A percentile compares a stretch with the other conserved stretches of the same genome.
phyloP scores from a whole-genome alignment of 805 yeast genomes.

The Debaryomyces prosopidis region DNA sequence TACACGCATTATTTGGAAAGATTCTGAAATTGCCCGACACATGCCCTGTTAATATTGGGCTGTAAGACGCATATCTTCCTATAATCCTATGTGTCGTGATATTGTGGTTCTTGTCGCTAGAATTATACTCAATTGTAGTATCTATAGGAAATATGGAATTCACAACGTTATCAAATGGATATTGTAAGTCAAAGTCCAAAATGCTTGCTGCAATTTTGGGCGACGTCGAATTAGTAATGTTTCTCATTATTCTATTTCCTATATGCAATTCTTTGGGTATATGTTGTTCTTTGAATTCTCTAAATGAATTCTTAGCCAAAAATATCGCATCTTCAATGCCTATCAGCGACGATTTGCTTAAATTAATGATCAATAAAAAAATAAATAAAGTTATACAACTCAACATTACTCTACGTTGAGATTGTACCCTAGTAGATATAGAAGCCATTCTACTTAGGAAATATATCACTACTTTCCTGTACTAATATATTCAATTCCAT shows the following conservation, averaged over 20 bases:
- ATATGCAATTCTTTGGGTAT: conserved; percentile 1
- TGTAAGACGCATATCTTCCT: conserved; percentile 44
- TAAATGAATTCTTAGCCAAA: conserved; percentile 24
- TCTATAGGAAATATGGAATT: conserved; percentile 46
- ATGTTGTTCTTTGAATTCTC: conserved; percentile 20
- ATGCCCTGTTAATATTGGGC: conserved; percentile 29
- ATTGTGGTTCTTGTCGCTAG: conserved; percentile 14
- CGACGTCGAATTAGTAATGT: not conserved
- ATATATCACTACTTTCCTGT: not conserved
- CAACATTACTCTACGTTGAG: conserved; percentile 9
- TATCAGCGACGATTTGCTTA: conserved; percentile 7
- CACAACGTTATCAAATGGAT: conserved; percentile 34
- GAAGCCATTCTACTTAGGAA: not conserved
- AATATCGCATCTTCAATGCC: conserved; percentile 25
- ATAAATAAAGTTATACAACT: conserved; percentile 10
- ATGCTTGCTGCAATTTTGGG: not conserved
- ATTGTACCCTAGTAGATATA: conserved; percentile 8
- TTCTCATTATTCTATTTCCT: not conserved
- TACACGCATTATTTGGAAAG: conserved; percentile 32
- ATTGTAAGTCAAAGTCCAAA: conserved; percentile 22
- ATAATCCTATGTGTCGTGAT: conserved; percentile 18
- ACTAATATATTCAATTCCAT: no score
- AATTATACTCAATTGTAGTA: conserved; percentile 31
- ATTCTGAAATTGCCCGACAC: conserved; percentile 26
- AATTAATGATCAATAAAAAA: conserved; percentile 6